Conservation (phyloP, 257 asterid genomes). For the Solanum paucissectum region DNA sequence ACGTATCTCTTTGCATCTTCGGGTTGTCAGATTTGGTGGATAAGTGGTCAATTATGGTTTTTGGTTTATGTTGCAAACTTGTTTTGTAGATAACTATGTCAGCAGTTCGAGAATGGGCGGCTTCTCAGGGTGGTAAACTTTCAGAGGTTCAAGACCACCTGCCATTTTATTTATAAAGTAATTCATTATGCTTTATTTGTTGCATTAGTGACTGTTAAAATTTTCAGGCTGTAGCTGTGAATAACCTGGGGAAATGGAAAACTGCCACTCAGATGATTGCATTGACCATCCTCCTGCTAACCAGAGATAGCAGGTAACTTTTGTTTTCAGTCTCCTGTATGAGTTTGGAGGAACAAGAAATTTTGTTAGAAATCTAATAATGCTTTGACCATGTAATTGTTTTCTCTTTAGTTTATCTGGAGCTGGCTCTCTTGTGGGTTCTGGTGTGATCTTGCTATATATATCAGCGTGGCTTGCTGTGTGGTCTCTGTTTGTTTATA, state of each 20-base stretch:
- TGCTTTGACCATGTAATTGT: background rate
- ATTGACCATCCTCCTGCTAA: constrained; percentile 69
- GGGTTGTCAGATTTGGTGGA: background rate
- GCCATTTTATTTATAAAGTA: background rate
- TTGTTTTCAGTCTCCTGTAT: background rate
- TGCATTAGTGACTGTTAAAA: background rate
- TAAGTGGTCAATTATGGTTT: background rate
- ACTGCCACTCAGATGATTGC: constrained; percentile 95
- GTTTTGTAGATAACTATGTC: constrained; percentile 92
- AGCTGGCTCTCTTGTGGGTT: constrained; percentile 33
- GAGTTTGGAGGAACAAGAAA: background rate
- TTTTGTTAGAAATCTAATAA: background rate
- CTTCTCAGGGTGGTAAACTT: constrained; percentile 81
- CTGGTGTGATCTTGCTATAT: constrained; percentile 66
- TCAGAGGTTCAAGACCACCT: constrained; percentile 41
- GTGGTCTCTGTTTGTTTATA: constrained; percentile 66
- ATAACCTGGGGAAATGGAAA: constrained; percentile 93
- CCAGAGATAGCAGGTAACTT: constrained; percentile 76
- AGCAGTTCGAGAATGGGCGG: constrained; percentile 99
- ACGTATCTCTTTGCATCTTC: background rate
- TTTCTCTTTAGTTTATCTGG: constrained; percentile 43
- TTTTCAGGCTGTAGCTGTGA: constrained; percentile 92
- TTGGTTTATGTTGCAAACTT: background rate
- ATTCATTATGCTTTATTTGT: background rate
- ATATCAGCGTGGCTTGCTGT: constrained; percentile 76